These are phyloP conservation scores for Coccomyxa subellipsoidea DNA, from an alignment of 163 green algal species.

Conservation along the genomic window DNA sequence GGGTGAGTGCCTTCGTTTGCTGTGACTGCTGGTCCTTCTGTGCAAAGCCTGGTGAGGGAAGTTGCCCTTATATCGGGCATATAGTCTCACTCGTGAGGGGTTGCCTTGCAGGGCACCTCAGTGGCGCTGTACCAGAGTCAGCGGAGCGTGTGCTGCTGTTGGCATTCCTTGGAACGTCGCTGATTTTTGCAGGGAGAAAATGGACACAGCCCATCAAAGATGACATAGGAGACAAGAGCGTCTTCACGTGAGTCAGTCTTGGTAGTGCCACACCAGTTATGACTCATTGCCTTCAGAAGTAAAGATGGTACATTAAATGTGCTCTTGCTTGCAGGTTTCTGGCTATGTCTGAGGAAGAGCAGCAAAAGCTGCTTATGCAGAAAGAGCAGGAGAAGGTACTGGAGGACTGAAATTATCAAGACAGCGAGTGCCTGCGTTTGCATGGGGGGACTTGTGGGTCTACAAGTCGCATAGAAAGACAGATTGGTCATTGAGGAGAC, in stretches of 20 bases:
- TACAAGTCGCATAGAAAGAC: too few species aligned
- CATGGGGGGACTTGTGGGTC: too few species aligned
- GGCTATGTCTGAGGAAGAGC: neutral
- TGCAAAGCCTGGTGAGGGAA: too few species aligned
- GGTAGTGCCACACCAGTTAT: too few species aligned
- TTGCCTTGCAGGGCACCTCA: slow-evolving; percentile 54
- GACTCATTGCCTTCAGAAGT: too few species aligned
- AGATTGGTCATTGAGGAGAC: too few species aligned
- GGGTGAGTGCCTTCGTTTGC: neutral
- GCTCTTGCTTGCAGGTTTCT: neutral
- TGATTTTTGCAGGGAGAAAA: slow-evolving; percentile 81
- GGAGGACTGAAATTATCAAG: neutral
- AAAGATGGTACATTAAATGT: too few species aligned
- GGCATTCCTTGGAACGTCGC: slow-evolving; percentile 37
- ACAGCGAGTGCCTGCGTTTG: too few species aligned
- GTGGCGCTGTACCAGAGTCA: slow-evolving; percentile 28
- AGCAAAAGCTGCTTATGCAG: neutral
- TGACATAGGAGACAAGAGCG: slow-evolving; percentile 86
- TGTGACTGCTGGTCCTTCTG: too few species aligned
- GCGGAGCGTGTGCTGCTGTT: slow-evolving; percentile 54
- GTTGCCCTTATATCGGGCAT: too few species aligned
- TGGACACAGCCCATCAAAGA: slow-evolving; percentile 81
- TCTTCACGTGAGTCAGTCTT: slow-evolving; percentile 70
- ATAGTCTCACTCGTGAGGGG: too few species aligned
- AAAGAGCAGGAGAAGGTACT: neutral